phyloP scores from a whole-genome alignment of 441 rosid genomes.

The Erysimum pusillum region DNA sequence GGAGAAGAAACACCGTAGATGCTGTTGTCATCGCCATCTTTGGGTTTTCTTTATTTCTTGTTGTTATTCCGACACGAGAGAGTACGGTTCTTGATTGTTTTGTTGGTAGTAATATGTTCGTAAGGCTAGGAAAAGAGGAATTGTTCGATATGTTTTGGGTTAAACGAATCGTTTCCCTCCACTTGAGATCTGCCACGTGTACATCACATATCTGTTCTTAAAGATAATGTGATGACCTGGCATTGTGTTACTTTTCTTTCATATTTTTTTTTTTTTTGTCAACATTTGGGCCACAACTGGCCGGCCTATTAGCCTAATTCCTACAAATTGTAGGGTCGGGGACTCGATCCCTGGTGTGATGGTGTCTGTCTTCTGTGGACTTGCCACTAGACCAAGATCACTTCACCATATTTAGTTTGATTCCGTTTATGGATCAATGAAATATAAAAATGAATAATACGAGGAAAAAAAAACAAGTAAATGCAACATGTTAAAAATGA shows the following conservation, averaged over 20 bases:
- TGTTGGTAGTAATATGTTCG: constrained; percentile 30
- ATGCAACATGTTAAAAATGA: neutral
- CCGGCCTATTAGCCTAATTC: no score
- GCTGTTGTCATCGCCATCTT: constrained; percentile 73
- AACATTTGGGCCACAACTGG: no score
- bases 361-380: no score
- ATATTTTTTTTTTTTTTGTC: no score
- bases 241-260: constrained; percentile 1
- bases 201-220: constrained; percentile 57
- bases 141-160: constrained; percentile 43
- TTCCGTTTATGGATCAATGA: neutral
- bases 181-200: constrained; percentile 68
- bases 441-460: neutral
- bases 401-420: constrained; percentile 3
- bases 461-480: neutral
- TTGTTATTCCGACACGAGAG: constrained; percentile 28
- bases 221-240: constrained; percentile 65
- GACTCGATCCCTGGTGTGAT: no score
- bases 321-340: no score
- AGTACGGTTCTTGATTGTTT: constrained; percentile 34
- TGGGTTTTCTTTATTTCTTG: neutral
- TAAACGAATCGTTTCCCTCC: constrained; percentile 62
- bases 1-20: constrained; percentile 66
- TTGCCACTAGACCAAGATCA: no score
- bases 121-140: constrained; percentile 40